Base-by-base conservation (phyloP, 2,329 filamentous ascomycete genomes). In the Botrytis byssoidea region DNA sequence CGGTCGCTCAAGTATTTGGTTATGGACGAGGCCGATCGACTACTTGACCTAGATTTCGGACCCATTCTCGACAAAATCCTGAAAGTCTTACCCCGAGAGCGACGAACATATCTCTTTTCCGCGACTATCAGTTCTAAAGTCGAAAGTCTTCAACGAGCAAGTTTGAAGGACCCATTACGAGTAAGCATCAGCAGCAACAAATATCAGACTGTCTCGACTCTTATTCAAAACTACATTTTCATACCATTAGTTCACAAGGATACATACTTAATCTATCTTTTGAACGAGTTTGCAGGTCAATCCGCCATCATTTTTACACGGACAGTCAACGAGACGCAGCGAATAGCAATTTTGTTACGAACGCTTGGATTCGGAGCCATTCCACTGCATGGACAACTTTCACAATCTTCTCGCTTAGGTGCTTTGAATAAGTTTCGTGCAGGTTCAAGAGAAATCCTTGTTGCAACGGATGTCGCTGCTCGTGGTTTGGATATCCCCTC, bases 81-180 rank as follows among this genome's bases (percentile, higher is more conserved):
- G 70, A 95, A 96, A 83, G 93, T 97, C 40, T 85, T 98, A 7
- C 95, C 94, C 0, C 86, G 90, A 59, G 91, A 94, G 80, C 86
- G 91, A 57, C 88, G 91, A 59, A 98, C 96, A 0, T 96, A 92
- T 80, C 91, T 99, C 60, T 98, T 97, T 86, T 96, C 92, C 6
- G 95, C 96, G 1, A 99, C 96, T 20, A 95, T 98, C 88, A 94
- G 91, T 78, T 94, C 91, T 75, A 97, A 98, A 82, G 92, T 99
- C 74, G 96, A 98, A 83, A 94, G 91, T 70, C 85, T 99, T 65
- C 96, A 98, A 82, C 90, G 96, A 70, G 96, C 96, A 32, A 95
- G 93, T 75, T 86, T 99, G 72, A 90, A 90, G 63, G 94, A 97
- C 78, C 95, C 95, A 0, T 86, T 97, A 10, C 89, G 93, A 44